Conservation (phyloP, 2,329 filamentous ascomycete species). For the Neoascochyta sp. region DNA sequence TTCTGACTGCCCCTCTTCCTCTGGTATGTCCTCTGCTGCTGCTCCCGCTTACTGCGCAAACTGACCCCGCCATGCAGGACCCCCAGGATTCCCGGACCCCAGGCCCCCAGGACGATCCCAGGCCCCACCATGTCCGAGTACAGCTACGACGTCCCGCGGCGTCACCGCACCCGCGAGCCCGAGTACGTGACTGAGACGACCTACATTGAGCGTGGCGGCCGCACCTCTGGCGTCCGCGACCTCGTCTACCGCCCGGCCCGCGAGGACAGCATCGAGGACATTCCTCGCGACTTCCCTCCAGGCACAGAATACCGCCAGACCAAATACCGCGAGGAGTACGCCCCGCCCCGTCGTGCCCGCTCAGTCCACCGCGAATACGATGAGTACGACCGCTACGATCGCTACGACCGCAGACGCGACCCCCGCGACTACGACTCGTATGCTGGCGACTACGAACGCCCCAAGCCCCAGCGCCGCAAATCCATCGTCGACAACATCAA, state of each 20-base stretch:
- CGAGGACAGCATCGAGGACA: conserved; percentile 81
- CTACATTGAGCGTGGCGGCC: conserved; percentile 49
- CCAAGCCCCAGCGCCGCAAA: conserved; percentile 49
- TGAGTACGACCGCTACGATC: conserved; percentile 42
- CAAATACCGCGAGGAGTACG: conserved; percentile 48
- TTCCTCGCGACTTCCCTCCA: conserved; percentile 79
- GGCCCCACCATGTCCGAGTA: conserved; percentile 50
- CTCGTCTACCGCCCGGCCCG: conserved; percentile 53
- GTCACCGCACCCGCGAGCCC: conserved; percentile 49
- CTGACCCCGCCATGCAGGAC: not conserved
- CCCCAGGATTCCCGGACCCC: conserved; percentile 1
- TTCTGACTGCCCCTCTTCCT: not conserved
- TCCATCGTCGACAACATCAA: conserved; percentile 54
- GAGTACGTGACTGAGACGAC: conserved; percentile 51
- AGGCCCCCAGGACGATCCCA: conserved; percentile 3
- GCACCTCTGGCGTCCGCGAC: conserved; percentile 43
- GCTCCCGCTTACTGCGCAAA: too few species aligned
- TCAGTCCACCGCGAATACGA: conserved; percentile 62
- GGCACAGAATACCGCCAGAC: conserved; percentile 47
- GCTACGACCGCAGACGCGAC: conserved; percentile 35
- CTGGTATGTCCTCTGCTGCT: too few species aligned
- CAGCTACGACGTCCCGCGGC: conserved; percentile 47
- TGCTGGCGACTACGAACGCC: conserved; percentile 45
- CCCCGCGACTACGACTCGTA: conserved; percentile 46
- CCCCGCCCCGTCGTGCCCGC: conserved; percentile 57